Conservation (phyloP, 192 early-diverging fungal genomes). For the Backusella mclennaniae region DNA sequence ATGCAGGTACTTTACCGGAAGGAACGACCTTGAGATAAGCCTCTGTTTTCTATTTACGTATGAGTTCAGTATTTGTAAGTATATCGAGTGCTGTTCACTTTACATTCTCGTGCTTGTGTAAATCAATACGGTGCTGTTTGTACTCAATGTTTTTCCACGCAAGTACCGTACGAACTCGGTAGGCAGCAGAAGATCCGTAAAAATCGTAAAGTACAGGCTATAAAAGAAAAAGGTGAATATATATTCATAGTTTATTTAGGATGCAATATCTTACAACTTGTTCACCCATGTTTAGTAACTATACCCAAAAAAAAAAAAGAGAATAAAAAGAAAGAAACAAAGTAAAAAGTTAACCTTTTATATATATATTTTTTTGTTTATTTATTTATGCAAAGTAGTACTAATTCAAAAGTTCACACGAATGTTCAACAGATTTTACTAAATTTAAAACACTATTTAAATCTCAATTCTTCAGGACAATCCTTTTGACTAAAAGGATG, state of each 20-base stretch:
- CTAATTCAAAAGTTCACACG: neutral
- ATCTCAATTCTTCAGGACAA: constrained; percentile 55
- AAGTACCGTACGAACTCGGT: constrained; percentile 73
- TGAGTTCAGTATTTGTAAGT: neutral
- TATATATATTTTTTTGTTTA: neutral
- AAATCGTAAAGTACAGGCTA: constrained; percentile 64
- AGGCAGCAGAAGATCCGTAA: constrained; percentile 72
- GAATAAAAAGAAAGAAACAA: neutral
- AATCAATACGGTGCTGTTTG: constrained; percentile 61
- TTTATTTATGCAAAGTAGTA: neutral
- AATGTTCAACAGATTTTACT: neutral
- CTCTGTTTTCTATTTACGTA: constrained; percentile 35
- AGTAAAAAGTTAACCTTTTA: neutral
- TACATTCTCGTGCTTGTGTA: constrained; percentile 77
- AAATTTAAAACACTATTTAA: constrained; percentile 3
- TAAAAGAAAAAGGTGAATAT: neutral
- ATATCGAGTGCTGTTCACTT: neutral
- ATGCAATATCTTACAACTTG: neutral
- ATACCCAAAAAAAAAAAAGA: neutral
- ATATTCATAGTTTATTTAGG: neutral
- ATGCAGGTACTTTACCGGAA: constrained; percentile 61
- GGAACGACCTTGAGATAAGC: constrained; percentile 70
- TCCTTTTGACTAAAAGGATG: constrained; percentile 66
- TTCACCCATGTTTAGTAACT: neutral
- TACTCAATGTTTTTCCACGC: constrained; percentile 74